These are phyloP conservation scores for Podila epigama DNA, from an alignment of 192 early-diverging fungal genomes.

Conservation along the genomic window DNA sequence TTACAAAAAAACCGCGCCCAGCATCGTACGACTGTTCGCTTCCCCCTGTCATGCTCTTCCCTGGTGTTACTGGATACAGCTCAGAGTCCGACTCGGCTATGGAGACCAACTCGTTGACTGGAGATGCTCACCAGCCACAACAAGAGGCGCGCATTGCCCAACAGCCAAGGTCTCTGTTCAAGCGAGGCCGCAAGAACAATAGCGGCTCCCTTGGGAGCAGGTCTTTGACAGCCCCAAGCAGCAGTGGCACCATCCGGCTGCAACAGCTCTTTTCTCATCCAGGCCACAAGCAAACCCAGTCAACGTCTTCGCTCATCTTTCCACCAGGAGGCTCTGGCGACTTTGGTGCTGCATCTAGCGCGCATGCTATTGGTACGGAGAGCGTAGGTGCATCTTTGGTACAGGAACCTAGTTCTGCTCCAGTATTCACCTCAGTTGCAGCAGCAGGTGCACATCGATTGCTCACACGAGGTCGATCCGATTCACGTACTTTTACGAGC, in stretches of 20 bases:
- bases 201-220: not conserved
- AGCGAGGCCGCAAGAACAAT: conserved; percentile 15
- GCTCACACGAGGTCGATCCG: conserved; percentile 6
- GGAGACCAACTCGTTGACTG: not conserved
- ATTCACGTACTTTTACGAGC: conserved; percentile 22
- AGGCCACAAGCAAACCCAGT: conserved; percentile 28
- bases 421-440: conserved; percentile 1
- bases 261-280: conserved; percentile 34
- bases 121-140: too few relatives aligned
- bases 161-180: conserved; percentile 12
- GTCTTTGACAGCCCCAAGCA: too few relatives aligned
- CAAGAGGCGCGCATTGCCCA: too few relatives aligned
- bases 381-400: not conserved
- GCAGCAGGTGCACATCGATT: not conserved
- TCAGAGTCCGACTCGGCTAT: conserved; percentile 8
- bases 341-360: not conserved
- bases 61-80: not conserved
- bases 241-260: not conserved
- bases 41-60: not conserved
- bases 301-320: conserved; percentile 16
- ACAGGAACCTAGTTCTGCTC: not conserved
- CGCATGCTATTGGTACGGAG: not conserved
- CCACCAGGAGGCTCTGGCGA: not conserved
- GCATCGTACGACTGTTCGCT: conserved; percentile 1
- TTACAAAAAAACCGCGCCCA: not conserved